Conservation (phyloP, 352 stramenopile genomes). For the Phytopythium boreale region DNA sequence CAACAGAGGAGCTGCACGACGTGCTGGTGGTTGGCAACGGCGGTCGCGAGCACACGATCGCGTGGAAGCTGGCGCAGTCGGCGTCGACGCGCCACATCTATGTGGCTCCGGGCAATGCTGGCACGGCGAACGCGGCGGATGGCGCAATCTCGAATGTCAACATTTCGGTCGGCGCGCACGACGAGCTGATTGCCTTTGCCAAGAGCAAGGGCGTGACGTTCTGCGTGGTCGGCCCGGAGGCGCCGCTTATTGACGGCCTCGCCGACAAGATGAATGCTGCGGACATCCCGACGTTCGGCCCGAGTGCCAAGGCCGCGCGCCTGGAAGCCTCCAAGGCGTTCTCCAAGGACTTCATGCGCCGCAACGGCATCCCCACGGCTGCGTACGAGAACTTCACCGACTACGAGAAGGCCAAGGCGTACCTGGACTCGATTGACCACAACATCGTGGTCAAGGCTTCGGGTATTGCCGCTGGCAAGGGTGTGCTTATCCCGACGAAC, state of each 20-base stretch:
- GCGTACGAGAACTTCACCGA: conserved; percentile 97
- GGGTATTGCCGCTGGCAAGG: conserved; percentile 99
- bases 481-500: conserved; percentile 94
- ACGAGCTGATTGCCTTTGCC: conserved; percentile 75
- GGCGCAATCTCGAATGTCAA: conserved; percentile 76
- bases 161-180: conserved; percentile 56
- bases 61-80: conserved; percentile 90
- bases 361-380: conserved; percentile 97
- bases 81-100: conserved; percentile 75
- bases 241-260: conserved; percentile 95
- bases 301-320: conserved; percentile 91
- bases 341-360: conserved; percentile 98
- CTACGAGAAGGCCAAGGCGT: conserved; percentile 86
- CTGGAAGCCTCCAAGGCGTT: conserved; percentile 99
- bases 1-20: conserved; percentile 55
- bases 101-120: conserved; percentile 90
- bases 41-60: conserved; percentile 94
- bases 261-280: conserved; percentile 92
- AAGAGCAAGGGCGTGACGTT: conserved; percentile 91
- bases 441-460: conserved; percentile 99
- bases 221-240: conserved; percentile 97
- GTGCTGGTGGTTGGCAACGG: conserved; percentile 92
- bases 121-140: conserved; percentile 49
- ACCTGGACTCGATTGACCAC: conserved; percentile 93
- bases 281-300: conserved; percentile 96